Evolutionary conservation across 192 early-diverging fungal species (phyloP), one percentile per base, ranked within the genome.

Genomic region (Coemansia asiatica): DNA sequence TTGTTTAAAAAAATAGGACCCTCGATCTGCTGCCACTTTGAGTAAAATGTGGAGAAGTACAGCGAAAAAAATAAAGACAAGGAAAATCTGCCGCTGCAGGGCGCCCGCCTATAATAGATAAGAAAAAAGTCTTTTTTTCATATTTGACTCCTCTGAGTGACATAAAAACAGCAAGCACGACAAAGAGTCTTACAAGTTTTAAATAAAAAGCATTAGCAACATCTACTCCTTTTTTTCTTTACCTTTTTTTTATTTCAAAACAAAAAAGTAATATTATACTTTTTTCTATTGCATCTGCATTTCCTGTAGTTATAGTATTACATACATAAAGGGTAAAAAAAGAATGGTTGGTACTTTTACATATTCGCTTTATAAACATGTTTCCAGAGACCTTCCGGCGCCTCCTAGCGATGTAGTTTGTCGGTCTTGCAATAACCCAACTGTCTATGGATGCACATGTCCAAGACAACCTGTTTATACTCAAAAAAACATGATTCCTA

Each of bases 361-460:
- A 44, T 44, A 44, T 12, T 44, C 15, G 40, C 40, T 44, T 44
- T 2, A 16, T 12, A 44, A 13, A 2, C 40, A 44, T 5, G 40
- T 44, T 16, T 9, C 40, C 40, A 44, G 40, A 44, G 40, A 44
- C 15, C 40, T 44, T 12, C 40, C 40, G 15, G 40, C 40, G 10
- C 40, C 40, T 44, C 40, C 40, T 2, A 44, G 40, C 10, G 40
- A 44, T 44, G 40, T 44, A 13, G 40, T 44, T 44, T 44, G 40
- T 16, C 40, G 40, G 40, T 44, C 40, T 44, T 44, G 40, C 40
- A 44, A 44, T 13, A 44, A 44, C 40, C 40, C 40, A 44, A 44
- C 40, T 44, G 40, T 44, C 15, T 44, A 44, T 44, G 40, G 40
- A 44, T 44, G 40, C 40, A 44, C 40, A 44, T 44, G 40, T 44